A percentile compares a stretch with the other conserved stretches of the same genome.
Evolutionary conservation across 345 rosid species (phyloP).

Genomic region (Firmiana major): DNA sequence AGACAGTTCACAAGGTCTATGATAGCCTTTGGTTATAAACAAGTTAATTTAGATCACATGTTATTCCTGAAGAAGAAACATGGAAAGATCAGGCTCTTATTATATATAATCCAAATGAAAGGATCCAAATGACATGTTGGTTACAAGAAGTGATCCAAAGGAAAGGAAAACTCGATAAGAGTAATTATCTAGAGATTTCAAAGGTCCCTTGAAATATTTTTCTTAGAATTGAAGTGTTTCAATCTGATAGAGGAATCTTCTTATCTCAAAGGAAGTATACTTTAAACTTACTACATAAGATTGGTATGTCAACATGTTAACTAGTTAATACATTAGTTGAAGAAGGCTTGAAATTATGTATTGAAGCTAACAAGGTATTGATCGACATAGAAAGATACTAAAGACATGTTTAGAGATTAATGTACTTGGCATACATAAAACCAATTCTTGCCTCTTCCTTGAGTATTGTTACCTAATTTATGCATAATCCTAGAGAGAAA

Average conservation of each 20-base stretch:
- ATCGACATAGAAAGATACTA: neutral
- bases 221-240: neutral
- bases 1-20: neutral
- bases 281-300: no score
- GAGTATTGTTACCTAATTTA: no score
- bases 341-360: no score
- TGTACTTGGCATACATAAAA: no score
- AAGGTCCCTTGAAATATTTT: neutral
- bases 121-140: neutral
- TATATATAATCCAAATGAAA: no score
- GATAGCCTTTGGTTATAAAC: neutral
- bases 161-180: neutral
- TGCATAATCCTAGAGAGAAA: neutral
- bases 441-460: no score
- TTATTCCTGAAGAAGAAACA: neutral
- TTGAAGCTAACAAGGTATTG: no score
- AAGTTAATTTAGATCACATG: neutral
- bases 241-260: neutral
- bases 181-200: neutral
- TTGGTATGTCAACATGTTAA: no score
- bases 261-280: neutral
- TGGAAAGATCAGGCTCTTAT: neutral
- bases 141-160: neutral
- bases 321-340: no score
- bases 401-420: neutral